Base-by-base conservation (phyloP, 768 basidiomycete species). In the Astraeus odoratus region DNA sequence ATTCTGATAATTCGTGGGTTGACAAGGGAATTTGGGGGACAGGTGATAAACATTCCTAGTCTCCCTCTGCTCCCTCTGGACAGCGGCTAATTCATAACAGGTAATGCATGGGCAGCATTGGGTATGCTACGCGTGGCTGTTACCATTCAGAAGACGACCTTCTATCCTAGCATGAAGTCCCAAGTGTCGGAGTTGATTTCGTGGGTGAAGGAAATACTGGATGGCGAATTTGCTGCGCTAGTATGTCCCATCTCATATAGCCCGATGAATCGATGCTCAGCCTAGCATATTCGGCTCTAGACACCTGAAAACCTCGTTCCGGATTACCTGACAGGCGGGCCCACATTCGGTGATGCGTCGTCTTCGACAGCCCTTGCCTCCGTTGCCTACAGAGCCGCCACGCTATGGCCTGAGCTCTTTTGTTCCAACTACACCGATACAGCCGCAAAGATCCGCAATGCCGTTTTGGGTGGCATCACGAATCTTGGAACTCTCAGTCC, bases 221-320 rank as follows among this genome's bases (percentile, higher is more conserved):
- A 76, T 75, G 73, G 76, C 73, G 13, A 60, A 60, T 36, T 62
- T 76, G 41, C 75, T 75, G 53, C 74, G 59, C 4, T 69, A 40
- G 51, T 52, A 31, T 10, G 41, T 23, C 22, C 18, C 4, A 3
- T 1, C 20, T 22, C 23, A 19, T 12, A 35, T 20, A 15, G 4
- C 3, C 7, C 6, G 13, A 9, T 27, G n/a, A n/a, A n/a, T 20
- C 4, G 13, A 3, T 9, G 24, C 27, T 35, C 18, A 5, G 46
- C 22, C 7, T 4, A 19, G 8, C 15, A 42, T 1, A 15, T 29
- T 16, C 23, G 23, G 24, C 19, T 25, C 22, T 8, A 67, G 64
- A 61, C 52, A 9, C 46, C 57, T 8, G 52, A 65, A n/a, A 57
- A 63, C 18, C 50, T 71, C 24, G 40, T 69, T 18, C 61, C 60